A percentile compares a stretch with the other conserved stretches of the same genome.
phyloP scores from a whole-genome alignment of 192 early-diverging fungal genomes.

The Backusella tarrabulga region DNA sequence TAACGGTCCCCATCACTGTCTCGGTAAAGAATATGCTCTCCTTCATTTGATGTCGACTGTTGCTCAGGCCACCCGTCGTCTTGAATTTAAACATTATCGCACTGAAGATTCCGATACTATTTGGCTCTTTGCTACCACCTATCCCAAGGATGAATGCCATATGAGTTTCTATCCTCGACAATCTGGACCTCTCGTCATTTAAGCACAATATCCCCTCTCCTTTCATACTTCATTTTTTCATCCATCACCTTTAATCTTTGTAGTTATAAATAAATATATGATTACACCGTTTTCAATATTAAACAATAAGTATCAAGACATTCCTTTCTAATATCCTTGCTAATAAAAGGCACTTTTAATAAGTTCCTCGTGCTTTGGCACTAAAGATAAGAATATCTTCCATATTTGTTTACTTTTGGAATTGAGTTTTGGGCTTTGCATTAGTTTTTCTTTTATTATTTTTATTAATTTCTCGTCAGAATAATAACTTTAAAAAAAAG shows the following conservation, averaged over 20 bases:
- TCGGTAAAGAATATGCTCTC: constrained; percentile 40
- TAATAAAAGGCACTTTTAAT: background rate
- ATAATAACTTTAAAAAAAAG: background rate
- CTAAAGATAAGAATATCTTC: background rate
- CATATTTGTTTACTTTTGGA: background rate
- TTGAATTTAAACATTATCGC: constrained; percentile 34
- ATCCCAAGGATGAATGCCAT: constrained; percentile 37
- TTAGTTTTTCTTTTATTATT: background rate
- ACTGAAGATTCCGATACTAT: constrained; percentile 39
- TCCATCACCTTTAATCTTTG: background rate
- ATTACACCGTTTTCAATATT: background rate
- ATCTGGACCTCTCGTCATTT: background rate
- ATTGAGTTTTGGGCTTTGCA: background rate
- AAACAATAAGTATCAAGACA: background rate
- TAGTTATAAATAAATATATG: background rate
- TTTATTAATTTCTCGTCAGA: background rate
- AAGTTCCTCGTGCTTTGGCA: background rate
- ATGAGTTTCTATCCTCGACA: constrained; percentile 34
- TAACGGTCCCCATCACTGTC: constrained; percentile 39
- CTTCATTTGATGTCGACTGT: constrained; percentile 33
- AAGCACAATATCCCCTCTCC: background rate
- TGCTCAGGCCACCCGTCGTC: constrained; percentile 28
- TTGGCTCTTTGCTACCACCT: constrained; percentile 41
- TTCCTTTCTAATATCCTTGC: background rate
- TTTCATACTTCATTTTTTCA: background rate